Evolutionary conservation across 768 basidiomycete species (phyloP).

Genomic region (Rhodotorula kratochvilovae): DNA sequence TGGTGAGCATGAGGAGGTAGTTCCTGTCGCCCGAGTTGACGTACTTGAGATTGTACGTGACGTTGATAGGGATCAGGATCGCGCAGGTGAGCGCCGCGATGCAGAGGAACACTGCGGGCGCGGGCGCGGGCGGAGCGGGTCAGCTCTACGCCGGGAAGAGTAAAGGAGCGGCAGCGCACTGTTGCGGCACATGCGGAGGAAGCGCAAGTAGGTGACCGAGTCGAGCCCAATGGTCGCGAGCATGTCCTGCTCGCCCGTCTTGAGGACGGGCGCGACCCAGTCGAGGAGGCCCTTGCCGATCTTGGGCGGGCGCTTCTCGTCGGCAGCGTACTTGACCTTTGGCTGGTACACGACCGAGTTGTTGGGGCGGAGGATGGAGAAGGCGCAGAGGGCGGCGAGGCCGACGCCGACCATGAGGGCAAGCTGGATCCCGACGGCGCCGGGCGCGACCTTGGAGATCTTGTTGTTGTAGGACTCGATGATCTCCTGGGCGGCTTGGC

Average conservation of each 20-base stretch:
- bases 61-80: conserved; percentile 79
- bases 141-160: background rate
- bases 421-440: conserved; percentile 35
- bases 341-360: conserved; percentile 52
- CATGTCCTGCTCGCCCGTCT: conserved; percentile 37
- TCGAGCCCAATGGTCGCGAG: conserved; percentile 79
- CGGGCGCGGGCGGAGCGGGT: background rate
- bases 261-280: conserved; percentile 54
- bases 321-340: conserved; percentile 45
- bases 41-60: conserved; percentile 71
- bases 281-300: conserved; percentile 78
- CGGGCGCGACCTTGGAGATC: conserved; percentile 3
- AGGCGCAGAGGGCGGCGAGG: conserved; percentile 50
- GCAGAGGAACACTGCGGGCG: conserved; percentile 52
- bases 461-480: conserved; percentile 15
- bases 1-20: conserved; percentile 45
- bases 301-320: conserved; percentile 52
- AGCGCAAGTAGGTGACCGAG: conserved; percentile 86
- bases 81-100: conserved; percentile 64
- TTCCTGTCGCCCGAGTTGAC: conserved; percentile 54
- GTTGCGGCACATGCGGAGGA: conserved; percentile 62
- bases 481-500: conserved; percentile 8
- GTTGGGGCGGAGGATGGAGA: conserved; percentile 79
- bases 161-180: background rate
- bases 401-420: conserved; percentile 34